A percentile compares a stretch with the other conserved stretches of the same genome.
Evolutionary conservation across 192 early-diverging fungal genomes (phyloP).

Genomic region (Coemansia sp.): DNA sequence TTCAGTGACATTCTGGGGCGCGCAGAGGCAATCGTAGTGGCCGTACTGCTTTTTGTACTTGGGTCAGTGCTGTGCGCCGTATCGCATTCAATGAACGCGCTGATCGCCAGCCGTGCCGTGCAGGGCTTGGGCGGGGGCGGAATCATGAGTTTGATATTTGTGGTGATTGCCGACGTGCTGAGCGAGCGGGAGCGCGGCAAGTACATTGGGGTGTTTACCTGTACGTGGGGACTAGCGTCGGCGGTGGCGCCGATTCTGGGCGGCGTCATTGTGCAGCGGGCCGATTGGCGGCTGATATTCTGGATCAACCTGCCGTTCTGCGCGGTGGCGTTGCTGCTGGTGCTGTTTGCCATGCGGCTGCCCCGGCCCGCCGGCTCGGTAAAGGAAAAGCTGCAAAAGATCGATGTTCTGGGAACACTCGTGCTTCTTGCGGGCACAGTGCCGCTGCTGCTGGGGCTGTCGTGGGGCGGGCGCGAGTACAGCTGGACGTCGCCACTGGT

Average conservation of each 20-base stretch:
- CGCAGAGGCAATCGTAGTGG: slow-evolving; percentile 72
- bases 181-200: slow-evolving; percentile 82
- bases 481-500: slow-evolving; percentile 66
- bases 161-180: slow-evolving; percentile 86
- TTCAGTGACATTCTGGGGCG: slow-evolving; percentile 92
- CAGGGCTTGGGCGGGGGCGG: slow-evolving; percentile 83
- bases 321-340: slow-evolving; percentile 58
- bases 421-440: slow-evolving; percentile 52
- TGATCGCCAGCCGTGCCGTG: slow-evolving; percentile 77
- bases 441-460: slow-evolving; percentile 58
- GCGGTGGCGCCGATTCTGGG: slow-evolving; percentile 83
- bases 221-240: slow-evolving; percentile 74
- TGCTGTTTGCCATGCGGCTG: slow-evolving; percentile 61
- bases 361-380: slow-evolving; percentile 56
- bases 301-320: slow-evolving; percentile 87
- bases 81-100: slow-evolving; percentile 61
- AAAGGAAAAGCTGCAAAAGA: slow-evolving; percentile 60
- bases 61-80: slow-evolving; percentile 84
- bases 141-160: slow-evolving; percentile 69
- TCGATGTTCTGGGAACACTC: slow-evolving; percentile 58
- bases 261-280: slow-evolving; percentile 74
- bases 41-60: slow-evolving; percentile 73
- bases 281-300: slow-evolving; percentile 70
- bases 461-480: slow-evolving; percentile 63
- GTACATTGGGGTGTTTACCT: slow-evolving; percentile 79